Conservation (phyloP, 2,329 filamentous ascomycete species). For the Dactylonectria estremocensis region DNA sequence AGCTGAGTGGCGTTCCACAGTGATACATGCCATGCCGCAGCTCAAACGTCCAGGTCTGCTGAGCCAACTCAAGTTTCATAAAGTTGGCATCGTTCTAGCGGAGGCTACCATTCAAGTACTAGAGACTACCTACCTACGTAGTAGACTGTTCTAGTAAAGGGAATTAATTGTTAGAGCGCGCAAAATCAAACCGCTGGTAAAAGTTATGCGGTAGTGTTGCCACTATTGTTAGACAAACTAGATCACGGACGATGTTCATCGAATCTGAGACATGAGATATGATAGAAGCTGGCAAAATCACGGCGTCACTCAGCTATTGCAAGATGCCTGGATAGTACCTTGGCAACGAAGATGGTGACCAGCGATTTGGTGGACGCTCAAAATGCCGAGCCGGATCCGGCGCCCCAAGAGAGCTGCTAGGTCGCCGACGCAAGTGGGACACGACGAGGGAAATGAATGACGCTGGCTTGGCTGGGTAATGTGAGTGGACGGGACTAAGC, state of each 20-base stretch:
- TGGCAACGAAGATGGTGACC: not conserved
- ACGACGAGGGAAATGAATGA: not conserved
- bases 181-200: not conserved
- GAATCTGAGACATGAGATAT: not conserved
- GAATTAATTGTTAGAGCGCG: not conserved
- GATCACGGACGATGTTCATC: not conserved
- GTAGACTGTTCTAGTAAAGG: not conserved
- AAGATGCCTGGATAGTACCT: not conserved
- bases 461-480: not conserved
- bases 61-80: not conserved
- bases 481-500: not conserved
- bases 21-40: not conserved
- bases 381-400: not conserved
- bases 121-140: too few species aligned
- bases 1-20: constrained; percentile 11
- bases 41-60: not conserved
- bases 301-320: not conserved
- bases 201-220: not conserved
- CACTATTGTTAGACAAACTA: not conserved
- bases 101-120: not conserved
- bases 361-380: not conserved
- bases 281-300: constrained; percentile 14
- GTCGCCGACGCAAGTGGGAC: not conserved
- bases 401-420: not conserved
- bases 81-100: not conserved